Percentiles rank a stretch among this genome's conserved stretches.
phyloP scores from a whole-genome alignment of 2,329 filamentous ascomycete genomes.

The Exophiala lecanii-corni region DNA sequence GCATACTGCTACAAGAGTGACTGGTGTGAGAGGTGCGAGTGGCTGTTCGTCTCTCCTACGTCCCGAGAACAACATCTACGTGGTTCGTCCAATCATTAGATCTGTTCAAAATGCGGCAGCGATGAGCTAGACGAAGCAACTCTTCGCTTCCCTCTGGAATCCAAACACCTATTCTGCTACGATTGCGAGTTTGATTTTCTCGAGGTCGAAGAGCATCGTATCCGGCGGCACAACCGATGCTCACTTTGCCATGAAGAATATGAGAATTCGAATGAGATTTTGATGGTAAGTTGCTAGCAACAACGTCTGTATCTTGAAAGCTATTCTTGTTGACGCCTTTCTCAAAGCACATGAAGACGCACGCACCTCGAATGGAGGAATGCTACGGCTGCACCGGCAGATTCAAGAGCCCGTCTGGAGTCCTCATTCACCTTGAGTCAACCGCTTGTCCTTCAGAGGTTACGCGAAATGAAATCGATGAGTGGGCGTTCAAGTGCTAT shows the following conservation, averaged over 20 bases:
- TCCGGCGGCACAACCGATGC: conserved; percentile 14
- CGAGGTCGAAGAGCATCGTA: conserved; percentile 7
- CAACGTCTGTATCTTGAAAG: background rate
- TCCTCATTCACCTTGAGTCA: conserved; percentile 26
- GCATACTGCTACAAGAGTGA: conserved; percentile 2
- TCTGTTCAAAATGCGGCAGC: background rate
- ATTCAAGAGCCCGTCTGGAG: conserved; percentile 23
- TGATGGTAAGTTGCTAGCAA: conserved; percentile 16
- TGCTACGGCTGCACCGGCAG: conserved; percentile 21
- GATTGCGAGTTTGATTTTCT: background rate
- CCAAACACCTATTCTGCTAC: background rate
- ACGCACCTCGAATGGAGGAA: conserved; percentile 10
- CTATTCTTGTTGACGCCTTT: too few relatives aligned
- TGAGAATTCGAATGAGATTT: conserved; percentile 12
- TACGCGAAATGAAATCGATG: conserved; percentile 3
- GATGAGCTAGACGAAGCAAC: background rate
- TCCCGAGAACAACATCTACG: background rate
- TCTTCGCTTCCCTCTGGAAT: background rate
- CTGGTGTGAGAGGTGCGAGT: conserved; percentile 8
- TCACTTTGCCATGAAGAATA: conserved; percentile 11
- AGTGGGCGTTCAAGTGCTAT: conserved; percentile 2
- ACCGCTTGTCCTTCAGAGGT: conserved; percentile 13
- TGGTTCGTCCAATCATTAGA: background rate
- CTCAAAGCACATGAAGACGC: conserved; percentile 21
- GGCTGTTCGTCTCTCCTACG: conserved; percentile 3